A percentile compares a stretch with the other conserved stretches of the same genome.
phyloP scores from a whole-genome alignment of 2,329 filamentous ascomycete genomes.

The Clonostachys solani region DNA sequence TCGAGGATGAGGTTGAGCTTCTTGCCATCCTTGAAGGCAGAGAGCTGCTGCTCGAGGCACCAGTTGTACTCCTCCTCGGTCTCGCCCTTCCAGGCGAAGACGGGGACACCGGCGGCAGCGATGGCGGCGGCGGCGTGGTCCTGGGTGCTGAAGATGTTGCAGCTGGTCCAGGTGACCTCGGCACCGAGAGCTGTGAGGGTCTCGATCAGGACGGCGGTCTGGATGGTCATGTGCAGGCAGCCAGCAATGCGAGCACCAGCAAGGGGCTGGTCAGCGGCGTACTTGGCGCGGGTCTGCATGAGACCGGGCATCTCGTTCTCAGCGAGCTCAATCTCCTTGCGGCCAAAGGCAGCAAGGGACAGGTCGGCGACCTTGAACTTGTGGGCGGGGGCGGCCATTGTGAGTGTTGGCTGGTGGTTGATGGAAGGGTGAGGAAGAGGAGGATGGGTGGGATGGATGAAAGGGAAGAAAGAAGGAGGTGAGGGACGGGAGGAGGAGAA shows the following conservation, averaged over 20 bases:
- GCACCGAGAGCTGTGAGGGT: conserved; percentile 91
- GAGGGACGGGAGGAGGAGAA: conserved; percentile 13
- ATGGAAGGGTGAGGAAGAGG: conserved; percentile 4
- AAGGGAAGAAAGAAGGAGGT: conserved; percentile 13
- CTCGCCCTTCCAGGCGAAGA: conserved; percentile 80
- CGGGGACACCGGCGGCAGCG: conserved; percentile 86
- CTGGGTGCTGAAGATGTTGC: conserved; percentile 99
- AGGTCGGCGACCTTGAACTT: conserved; percentile 99
- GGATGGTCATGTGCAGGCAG: conserved; percentile 99
- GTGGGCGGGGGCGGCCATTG: conserved; percentile 75
- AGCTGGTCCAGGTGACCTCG: conserved; percentile 97
- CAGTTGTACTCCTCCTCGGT: conserved; percentile 99
- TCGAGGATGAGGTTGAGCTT: conserved; percentile 98
- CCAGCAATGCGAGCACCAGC: conserved; percentile 93
- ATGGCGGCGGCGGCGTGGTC: conserved; percentile 98
- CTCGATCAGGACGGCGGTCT: conserved; percentile 99
- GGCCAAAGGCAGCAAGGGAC: conserved; percentile 94
- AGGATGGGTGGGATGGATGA: conserved; percentile 7
- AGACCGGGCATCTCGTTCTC: conserved; percentile 98
- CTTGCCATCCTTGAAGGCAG: conserved; percentile 94
- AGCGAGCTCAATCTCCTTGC: conserved; percentile 97
- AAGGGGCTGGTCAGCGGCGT: conserved; percentile 88
- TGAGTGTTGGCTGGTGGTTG: conserved; percentile 13
- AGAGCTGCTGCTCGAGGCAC: conserved; percentile 98
- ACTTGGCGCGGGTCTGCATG: conserved; percentile 91